phyloP scores from a whole-genome alignment of 495 filamentous ascomycete species.

The Hypoxylon lenormandii region DNA sequence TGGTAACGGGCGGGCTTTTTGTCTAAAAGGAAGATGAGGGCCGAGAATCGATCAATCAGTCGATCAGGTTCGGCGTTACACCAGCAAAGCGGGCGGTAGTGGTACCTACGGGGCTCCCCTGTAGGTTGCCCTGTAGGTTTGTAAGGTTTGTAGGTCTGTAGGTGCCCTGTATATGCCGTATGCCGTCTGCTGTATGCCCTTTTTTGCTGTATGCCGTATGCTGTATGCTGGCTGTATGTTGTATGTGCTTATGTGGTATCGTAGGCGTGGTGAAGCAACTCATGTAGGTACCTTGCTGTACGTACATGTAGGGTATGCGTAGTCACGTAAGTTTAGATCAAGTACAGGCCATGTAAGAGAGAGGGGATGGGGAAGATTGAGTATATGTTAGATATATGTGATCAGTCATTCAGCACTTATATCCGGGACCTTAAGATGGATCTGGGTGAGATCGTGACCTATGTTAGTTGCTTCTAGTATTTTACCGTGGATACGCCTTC shows the following conservation, averaged over 20 bases:
- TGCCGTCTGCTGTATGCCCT: no score
- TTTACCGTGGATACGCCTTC: background rate
- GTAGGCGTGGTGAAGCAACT: slow-evolving; percentile 2
- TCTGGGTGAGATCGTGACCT: background rate
- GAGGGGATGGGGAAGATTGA: background rate
- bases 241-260: background rate
- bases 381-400: slow-evolving; percentile 2
- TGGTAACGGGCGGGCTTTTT: slow-evolving; percentile 47
- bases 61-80: slow-evolving; percentile 42
- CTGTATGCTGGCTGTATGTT: no score
- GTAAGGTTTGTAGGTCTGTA: background rate
- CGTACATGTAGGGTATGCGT: slow-evolving; percentile 6
- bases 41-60: slow-evolving; percentile 40
- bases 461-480: slow-evolving; percentile 1
- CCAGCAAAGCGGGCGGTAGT: slow-evolving; percentile 34
- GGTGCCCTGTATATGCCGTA: no score
- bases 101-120: slow-evolving; percentile 25
- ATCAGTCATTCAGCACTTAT: slow-evolving; percentile 1
- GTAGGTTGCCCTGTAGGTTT: background rate
- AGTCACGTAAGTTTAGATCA: background rate
- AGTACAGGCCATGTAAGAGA: background rate
- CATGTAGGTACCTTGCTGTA: slow-evolving; percentile 2
- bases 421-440: background rate
- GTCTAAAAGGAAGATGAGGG: slow-evolving; percentile 44
- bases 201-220: no score